These are phyloP conservation scores for Herpotrichia juniperi DNA, from an alignment of 2,329 filamentous ascomycete genomes.

Conservation along the genomic window DNA sequence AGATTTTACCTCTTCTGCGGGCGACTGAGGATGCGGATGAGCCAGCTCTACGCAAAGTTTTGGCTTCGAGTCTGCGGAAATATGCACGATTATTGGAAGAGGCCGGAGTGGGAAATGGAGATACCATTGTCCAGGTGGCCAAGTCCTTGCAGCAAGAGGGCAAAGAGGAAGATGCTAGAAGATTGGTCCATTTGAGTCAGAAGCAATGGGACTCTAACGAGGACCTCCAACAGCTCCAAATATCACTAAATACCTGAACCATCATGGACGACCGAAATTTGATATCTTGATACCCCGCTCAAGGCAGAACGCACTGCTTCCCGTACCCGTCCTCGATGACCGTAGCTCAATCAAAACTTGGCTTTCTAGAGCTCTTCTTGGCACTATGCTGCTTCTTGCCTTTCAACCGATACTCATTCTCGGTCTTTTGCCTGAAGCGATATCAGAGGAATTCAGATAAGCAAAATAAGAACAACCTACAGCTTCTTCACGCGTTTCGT, in stretches of 20 bases:
- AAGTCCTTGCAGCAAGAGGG: conserved; percentile 31
- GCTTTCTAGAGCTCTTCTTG: conserved; percentile 64
- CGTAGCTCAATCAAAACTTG: conserved; percentile 36
- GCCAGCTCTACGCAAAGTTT: conserved; percentile 59
- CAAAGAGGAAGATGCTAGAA: conserved; percentile 31
- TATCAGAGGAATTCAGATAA: conserved; percentile 28
- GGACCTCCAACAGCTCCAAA: conserved; percentile 30
- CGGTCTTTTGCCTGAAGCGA: conserved; percentile 57
- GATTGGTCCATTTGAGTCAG: conserved; percentile 29
- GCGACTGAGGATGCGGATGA: conserved; percentile 54
- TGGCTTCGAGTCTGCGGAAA: conserved; percentile 50
- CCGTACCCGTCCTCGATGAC: not conserved
- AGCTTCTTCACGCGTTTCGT: conserved; percentile 60
- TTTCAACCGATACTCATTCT: conserved; percentile 63
- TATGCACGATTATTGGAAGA: conserved; percentile 36
- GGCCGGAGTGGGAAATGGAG: conserved; percentile 22
- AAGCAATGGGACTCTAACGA: conserved; percentile 39
- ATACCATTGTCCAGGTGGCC: conserved; percentile 29
- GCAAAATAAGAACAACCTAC: conserved; percentile 43
- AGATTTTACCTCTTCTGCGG: conserved; percentile 55
- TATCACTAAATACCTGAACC: too few species aligned
- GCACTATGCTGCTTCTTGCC: conserved; percentile 66
- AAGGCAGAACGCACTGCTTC: too few species aligned
- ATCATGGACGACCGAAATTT: too few species aligned
- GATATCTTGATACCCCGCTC: too few species aligned